Base-by-base conservation (phyloP, 176 grass and related monocot species). In the Cenchrus purpureus region DNA sequence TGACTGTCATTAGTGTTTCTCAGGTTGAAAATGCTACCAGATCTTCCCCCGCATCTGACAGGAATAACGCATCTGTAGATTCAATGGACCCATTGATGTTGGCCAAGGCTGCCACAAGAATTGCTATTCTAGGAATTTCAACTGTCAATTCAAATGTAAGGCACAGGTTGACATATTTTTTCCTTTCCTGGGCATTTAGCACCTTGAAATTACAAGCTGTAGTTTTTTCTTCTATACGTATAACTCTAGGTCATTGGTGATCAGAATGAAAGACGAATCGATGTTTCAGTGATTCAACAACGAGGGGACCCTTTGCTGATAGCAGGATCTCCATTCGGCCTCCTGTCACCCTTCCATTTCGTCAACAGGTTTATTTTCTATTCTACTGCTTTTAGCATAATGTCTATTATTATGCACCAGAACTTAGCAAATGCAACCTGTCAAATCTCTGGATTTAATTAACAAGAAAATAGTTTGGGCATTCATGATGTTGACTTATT, bases 281-380 rank as follows among this genome's bases (percentile, higher is more conserved):
- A 94, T 73, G 85, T 90, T 82, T 94, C 96, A 86, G 52, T 46
- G 52, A 52, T 56, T 59, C 87, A 91, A 77, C 82, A 89, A 65
- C 91, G 88, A 89, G 93, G 93, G 63, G 91, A 98, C 85, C 67
- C 80, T 70, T 78, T 98, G 87, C 73, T 95, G 81, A 73, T 93
- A 80, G 79, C 90, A 68, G 96, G 96, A 68, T 98, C 91, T 87
- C 96, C 91, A 77, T 98, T 98, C 76, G 96, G 93, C 58, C 68
- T 93, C 80, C 57, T 98, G 87, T 94, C 96, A 54, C 87, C 91
- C 6, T 89, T 88, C 48, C 96, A 98, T 90, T 98, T 98, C 85
- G 90, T 95, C 69, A 98, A 98, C 77, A 95, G 96, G 96, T 98
- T 87, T 54, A 22, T 10, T 80, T 62, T 72, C 0, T 22, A 32